Evolutionary conservation across 305 asterid species (phyloP).

Genomic region (Fraxinus paxiana): DNA sequence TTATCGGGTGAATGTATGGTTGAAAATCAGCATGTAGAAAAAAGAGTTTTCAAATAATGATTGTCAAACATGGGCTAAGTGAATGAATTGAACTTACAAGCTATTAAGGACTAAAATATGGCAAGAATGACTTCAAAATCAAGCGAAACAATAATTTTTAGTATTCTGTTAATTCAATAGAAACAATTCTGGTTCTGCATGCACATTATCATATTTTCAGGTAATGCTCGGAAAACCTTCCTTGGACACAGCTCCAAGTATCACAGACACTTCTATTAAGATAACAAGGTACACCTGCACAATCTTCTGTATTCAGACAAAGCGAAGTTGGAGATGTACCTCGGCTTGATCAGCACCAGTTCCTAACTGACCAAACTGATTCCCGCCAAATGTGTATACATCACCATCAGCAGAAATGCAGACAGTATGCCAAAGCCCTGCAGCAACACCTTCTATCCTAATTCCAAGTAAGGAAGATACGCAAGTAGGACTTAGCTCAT

Average conservation of each 20-base stretch:
- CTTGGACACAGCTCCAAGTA: not conserved
- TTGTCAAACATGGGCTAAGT: not conserved
- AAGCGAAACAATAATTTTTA: not conserved
- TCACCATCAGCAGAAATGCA: slow-evolving; percentile 92
- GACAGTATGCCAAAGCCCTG: slow-evolving; percentile 95
- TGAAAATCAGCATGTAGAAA: too few relatives aligned
- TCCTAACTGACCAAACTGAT: slow-evolving; percentile 97
- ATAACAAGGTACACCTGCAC: not conserved
- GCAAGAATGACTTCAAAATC: slow-evolving; percentile 1
- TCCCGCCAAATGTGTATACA: slow-evolving; percentile 90
- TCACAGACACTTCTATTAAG: not conserved
- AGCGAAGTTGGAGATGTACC: slow-evolving; percentile 43
- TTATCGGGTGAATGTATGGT: not conserved
- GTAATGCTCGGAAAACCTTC: not conserved
- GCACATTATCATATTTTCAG: not conserved
- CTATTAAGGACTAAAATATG: not conserved
- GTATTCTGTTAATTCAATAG: not conserved
- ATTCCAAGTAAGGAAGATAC: slow-evolving; percentile 91
- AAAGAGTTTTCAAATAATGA: not conserved
- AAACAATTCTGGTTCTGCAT: not conserved
- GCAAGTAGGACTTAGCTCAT: slow-evolving; percentile 81
- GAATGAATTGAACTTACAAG: not conserved
- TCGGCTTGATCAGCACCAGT: slow-evolving; percentile 88
- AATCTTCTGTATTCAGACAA: slow-evolving; percentile 7
- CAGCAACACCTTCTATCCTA: slow-evolving; percentile 77